phyloP scores from a whole-genome alignment of 139 green algal species.

The Gonium pectorale region DNA sequence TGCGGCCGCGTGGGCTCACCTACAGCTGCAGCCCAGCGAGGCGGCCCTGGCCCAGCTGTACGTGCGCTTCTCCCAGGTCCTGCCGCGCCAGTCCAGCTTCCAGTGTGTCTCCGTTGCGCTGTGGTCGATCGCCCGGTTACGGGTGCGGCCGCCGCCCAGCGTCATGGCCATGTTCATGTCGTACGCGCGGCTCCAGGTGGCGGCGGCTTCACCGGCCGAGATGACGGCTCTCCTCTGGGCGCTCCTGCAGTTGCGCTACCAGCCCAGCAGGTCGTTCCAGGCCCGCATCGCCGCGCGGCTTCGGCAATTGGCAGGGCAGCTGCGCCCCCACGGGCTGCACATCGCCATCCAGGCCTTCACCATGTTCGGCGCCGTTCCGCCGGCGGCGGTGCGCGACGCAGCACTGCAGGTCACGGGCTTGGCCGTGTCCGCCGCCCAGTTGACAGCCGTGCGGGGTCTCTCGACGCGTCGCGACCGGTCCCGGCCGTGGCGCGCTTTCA shows the following conservation, averaged over 20 bases:
- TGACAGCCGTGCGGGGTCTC: too few relatives aligned
- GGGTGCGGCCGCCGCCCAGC: neutral
- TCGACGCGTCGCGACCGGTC: too few relatives aligned
- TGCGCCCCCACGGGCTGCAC: neutral
- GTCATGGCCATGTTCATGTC: neutral
- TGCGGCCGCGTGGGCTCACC: neutral
- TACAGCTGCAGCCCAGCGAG: neutral
- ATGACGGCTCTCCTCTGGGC: slow-evolving; percentile 19
- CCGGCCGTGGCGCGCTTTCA: too few relatives aligned
- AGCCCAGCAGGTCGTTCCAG: neutral
- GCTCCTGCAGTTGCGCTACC: slow-evolving; percentile 21
- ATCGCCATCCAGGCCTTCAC: neutral
- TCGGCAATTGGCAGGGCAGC: neutral
- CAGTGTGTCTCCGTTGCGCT: neutral
- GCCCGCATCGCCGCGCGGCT: neutral
- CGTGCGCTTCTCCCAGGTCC: slow-evolving; percentile 4
- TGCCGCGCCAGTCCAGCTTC: slow-evolving; percentile 8
- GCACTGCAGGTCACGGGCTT: neutral
- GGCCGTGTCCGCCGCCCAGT: too few relatives aligned
- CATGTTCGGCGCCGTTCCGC: neutral
- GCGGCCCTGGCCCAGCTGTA: neutral
- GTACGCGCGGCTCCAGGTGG: slow-evolving; percentile 14
- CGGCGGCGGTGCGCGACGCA: neutral
- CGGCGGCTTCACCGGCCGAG: slow-evolving; percentile 23
- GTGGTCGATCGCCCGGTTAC: neutral